Base-by-base conservation (phyloP, 2,329 filamentous ascomycete genomes). In the Cladophialophora chaetospira region DNA sequence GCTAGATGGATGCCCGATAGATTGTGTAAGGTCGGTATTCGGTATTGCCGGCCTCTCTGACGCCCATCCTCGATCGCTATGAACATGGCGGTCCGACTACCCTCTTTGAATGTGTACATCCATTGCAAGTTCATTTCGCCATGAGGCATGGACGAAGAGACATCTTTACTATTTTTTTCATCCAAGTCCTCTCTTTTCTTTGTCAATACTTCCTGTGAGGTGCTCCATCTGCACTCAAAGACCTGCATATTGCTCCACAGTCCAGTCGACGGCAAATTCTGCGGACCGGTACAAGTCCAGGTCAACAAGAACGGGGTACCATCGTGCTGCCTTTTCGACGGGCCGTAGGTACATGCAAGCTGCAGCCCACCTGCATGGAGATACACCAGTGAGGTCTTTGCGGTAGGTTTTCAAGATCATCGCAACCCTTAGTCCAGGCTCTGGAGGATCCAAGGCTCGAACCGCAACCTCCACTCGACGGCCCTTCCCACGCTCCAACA, bases 401-500 rank as follows among this genome's bases (percentile, higher is more conserved):
- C 35, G 5, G 51, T 45, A 53, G 40, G 51, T 46, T 53, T 53
- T 36, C 28, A 25, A 46, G 51, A 38, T 28, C 42, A 15, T 26
- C 35, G 15, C 29, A 53, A 53, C 51, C 51, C 50, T 45, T 53
- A 53, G 51, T 46, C 35, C 28, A 48, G 33, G 25, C 19, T 11
- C 19, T 21, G 21, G 29, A 26, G 17, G 25, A 17, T 28, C 31
- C 40, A 36, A 51, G 48, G 35, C 23, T 36, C 15, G 36, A 42
- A 53, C 44, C 48, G 40, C 36, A 47, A 28, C 40, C 47, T 35
- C 55, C 55, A 53, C 54, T 44, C 42, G 31, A 11, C 17, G 31
- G 15, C 43, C 48, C 29, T 55, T 46, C 52, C 53, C 52, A 60
- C 47, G 48, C 57, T 56, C 53, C 57, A 52, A 31, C 42, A 42